A percentile compares a stretch with the other conserved stretches of the same genome.
Evolutionary conservation across 2,329 filamentous ascomycete genomes (phyloP).

Genomic region (Fusarium sp.): DNA sequence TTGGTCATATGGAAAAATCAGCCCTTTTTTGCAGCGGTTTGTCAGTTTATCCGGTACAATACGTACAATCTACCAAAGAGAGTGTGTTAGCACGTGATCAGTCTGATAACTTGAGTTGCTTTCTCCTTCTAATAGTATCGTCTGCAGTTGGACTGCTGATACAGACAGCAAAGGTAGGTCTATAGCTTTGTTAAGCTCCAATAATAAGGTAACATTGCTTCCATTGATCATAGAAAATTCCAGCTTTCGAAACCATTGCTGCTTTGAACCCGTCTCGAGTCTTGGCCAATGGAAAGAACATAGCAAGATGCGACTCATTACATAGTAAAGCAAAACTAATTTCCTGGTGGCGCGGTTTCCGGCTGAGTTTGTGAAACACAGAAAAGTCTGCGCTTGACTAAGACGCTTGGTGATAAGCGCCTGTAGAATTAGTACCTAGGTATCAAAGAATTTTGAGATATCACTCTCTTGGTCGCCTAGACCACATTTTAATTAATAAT

Average conservation of each 20-base stretch:
- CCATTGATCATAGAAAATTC: too few species aligned
- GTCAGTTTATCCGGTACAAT: conserved; percentile 28
- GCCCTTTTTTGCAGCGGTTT: conserved; percentile 2
- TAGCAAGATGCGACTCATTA: neutral
- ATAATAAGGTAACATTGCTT: neutral
- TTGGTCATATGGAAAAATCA: conserved; percentile 5
- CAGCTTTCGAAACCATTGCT: too few species aligned
- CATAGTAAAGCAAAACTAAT: conserved; percentile 7
- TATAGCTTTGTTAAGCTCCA: neutral
- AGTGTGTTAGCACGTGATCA: conserved; percentile 11
- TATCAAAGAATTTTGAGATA: conserved; percentile 10
- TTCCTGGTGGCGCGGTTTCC: conserved; percentile 10
- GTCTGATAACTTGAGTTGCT: neutral
- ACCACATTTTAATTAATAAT: conserved; percentile 31
- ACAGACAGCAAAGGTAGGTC: neutral
- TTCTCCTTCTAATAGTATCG: too few species aligned
- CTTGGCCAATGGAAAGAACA: neutral
- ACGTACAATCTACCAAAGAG: too few species aligned
- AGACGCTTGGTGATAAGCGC: conserved; percentile 1
- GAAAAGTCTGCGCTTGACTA: conserved; percentile 1
- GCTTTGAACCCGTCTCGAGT: neutral
- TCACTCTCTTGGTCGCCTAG: conserved; percentile 13
- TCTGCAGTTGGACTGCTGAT: too few species aligned
- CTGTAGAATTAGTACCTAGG: neutral
- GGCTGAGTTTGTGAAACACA: neutral